Base-by-base conservation (phyloP, 2,329 filamentous ascomycete species). In the Colletotrichum phormii region DNA sequence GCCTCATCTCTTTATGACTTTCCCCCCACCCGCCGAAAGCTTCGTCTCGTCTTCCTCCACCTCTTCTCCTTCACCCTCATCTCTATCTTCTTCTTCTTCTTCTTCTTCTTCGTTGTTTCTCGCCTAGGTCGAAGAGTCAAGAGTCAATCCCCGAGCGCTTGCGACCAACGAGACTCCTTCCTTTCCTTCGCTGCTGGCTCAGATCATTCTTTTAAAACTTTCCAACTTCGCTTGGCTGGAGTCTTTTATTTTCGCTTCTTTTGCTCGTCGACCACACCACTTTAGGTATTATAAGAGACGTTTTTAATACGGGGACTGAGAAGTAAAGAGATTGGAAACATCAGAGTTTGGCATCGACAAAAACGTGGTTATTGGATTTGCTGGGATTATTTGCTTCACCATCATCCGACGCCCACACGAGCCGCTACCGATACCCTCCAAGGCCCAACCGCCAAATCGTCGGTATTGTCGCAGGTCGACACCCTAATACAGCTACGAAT, bases 111-210 rank as follows among this genome's bases (percentile, higher is more conserved):
- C 77, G 57, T 78, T 76, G 75, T 75, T 77, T 80, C 76, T 81
- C 82, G 82, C 82, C 81, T 81, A 84, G 83, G 83, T 83, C 81
- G 83, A 85, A 85, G 81, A 83, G 81, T 82, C 79, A 81, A 55
- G 37, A 81, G 79, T 78, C 78, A 76, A 77, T 75, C 77, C 75
- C 76, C 78, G 77, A 80, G 80, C 79, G 80, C 65, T 65, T 81
- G 77, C 79, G 78, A 79, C 78, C 81, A 55, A 71, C 78, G 80
- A 78, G 77, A 77, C 76, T 77, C 74, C 78, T 81, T 82, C 81
- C 79, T 81, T 84, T 85, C 80, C 79, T 81, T 77, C 76, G 82
- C 89, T 90, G 89, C 89, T 91, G 88, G 89, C 84, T 90, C 88
- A 90, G 88, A 88, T 84, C 83, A 80, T 80, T 81, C 79, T 82